These are phyloP conservation scores for Fusarium domesticum DNA, from an alignment of 2,329 filamentous ascomycete genomes.

Conservation along the genomic window DNA sequence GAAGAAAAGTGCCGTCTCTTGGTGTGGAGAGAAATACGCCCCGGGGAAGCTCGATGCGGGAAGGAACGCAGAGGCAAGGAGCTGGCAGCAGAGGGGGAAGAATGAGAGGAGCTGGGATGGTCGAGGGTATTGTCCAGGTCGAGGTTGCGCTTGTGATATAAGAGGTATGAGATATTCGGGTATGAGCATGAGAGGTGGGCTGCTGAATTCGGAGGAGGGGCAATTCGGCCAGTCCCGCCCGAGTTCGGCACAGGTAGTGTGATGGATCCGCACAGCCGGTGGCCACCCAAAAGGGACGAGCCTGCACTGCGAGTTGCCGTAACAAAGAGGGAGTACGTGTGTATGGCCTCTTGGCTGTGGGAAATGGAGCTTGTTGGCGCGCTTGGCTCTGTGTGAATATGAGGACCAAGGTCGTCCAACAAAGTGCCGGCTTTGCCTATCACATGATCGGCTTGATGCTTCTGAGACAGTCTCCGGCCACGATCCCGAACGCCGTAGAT, in stretches of 20 bases:
- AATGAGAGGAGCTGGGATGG: conserved; percentile 1
- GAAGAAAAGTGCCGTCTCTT: conserved; percentile 40
- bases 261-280: conserved; percentile 24
- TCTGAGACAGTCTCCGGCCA: background rate
- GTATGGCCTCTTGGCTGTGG: background rate
- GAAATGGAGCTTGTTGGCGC: background rate
- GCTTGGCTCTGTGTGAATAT: background rate
- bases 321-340: conserved; percentile 14
- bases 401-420: background rate
- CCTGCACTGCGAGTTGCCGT: background rate
- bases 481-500: conserved; percentile 1
- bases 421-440: background rate
- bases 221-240: conserved; percentile 21
- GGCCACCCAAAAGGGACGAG: background rate
- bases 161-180: conserved; percentile 1
- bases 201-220: conserved; percentile 24
- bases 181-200: conserved; percentile 12
- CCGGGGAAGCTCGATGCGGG: conserved; percentile 5
- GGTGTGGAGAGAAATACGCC: conserved; percentile 2
- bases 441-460: background rate
- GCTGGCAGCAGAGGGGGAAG: conserved; percentile 13
- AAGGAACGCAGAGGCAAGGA: conserved; percentile 4
- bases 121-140: background rate
- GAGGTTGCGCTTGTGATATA: conserved; percentile 20
- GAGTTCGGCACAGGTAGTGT: conserved; percentile 16